phyloP scores from a whole-genome alignment of 2,329 filamentous ascomycete genomes.

The Calonectria multiphialidica region DNA sequence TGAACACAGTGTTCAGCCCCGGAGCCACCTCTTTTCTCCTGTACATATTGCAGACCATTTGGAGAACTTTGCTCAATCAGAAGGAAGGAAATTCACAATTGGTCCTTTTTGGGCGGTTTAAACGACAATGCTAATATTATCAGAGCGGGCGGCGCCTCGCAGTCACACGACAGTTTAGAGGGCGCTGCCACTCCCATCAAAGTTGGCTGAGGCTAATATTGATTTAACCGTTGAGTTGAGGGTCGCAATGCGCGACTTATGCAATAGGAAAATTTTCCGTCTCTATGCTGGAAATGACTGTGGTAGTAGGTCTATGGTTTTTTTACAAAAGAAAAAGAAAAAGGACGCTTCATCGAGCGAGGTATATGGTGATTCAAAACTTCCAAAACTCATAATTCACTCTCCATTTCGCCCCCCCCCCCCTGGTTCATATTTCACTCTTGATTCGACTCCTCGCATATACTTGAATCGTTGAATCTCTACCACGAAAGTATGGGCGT shows the following conservation, averaged over 20 bases:
- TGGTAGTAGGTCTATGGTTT: neutral
- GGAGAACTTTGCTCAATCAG: no score
- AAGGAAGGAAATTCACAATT: no score
- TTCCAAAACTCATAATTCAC: no score
- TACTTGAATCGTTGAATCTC: neutral
- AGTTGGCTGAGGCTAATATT: neutral
- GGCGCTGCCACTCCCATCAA: neutral
- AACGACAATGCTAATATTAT: neutral
- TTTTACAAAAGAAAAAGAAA: neutral
- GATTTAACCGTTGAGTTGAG: no score
- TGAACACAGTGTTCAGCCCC: no score
- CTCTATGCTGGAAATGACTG: no score
- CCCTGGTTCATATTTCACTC: neutral
- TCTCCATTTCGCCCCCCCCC: no score
- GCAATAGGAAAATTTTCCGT: neutral
- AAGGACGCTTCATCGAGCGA: neutral
- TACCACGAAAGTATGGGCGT: slow-evolving; percentile 33
- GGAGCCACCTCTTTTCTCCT: no score
- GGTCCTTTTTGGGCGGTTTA: no score
- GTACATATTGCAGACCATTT: no score
- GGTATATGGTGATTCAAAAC: neutral
- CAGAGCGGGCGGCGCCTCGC: no score
- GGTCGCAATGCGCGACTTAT: neutral
- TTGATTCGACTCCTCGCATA: neutral
- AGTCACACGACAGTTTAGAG: neutral